phyloP scores from a whole-genome alignment of 116 monocot species.

The Posidonia oceanica region DNA sequence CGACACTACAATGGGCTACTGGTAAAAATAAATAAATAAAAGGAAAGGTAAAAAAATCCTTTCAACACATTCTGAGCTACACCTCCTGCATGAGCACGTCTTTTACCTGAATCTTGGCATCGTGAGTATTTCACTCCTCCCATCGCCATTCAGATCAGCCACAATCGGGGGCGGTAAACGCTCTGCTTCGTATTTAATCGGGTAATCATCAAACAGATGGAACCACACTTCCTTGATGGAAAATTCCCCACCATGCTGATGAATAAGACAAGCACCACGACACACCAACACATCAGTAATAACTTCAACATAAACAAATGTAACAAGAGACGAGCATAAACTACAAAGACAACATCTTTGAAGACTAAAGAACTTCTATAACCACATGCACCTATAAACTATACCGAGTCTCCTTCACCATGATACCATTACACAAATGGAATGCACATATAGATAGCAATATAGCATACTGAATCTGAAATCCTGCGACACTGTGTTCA shows the following conservation, averaged over 20 bases:
- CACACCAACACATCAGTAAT: neutral
- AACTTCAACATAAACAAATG: neutral
- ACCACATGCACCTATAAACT: neutral
- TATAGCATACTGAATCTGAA: too few species aligned
- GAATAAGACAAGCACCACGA: neutral
- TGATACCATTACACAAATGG: too few species aligned
- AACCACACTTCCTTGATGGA: constrained; percentile 86
- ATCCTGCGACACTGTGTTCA: too few species aligned
- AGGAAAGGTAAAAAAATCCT: too few species aligned
- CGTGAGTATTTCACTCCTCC: constrained; percentile 74
- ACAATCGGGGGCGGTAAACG: constrained; percentile 85
- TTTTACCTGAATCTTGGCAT: constrained; percentile 90
- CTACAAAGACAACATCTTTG: neutral
- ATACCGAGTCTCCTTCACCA: too few species aligned
- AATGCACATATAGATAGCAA: too few species aligned
- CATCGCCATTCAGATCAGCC: constrained; percentile 83
- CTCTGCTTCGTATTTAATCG: constrained; percentile 79
- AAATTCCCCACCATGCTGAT: constrained; percentile 10
- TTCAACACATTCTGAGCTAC: too few species aligned
- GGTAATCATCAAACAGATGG: constrained; percentile 80
- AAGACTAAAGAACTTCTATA: neutral
- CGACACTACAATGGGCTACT: too few species aligned
- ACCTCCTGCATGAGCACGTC: too few species aligned
- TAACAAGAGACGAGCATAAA: neutral
- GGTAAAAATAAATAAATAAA: too few species aligned